A percentile compares a stretch with the other conserved stretches of the same genome.
These are phyloP conservation scores for Adansonia digitata DNA, from an alignment of 345 rosid genomes.

Conservation along the genomic window DNA sequence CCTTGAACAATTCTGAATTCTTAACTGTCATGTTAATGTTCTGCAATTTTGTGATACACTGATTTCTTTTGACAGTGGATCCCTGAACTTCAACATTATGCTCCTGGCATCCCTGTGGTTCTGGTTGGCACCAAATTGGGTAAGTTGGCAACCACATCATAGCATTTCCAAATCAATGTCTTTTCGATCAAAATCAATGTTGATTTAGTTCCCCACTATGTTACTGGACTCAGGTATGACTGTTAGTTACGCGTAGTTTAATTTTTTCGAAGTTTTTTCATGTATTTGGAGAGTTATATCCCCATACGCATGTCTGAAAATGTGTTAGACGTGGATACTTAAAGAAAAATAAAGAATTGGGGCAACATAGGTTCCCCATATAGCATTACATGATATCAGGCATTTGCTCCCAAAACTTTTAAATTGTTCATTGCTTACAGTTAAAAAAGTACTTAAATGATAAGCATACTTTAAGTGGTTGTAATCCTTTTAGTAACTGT, in stretches of 20 bases:
- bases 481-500: background rate
- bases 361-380: too few relatives aligned
- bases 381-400: too few relatives aligned
- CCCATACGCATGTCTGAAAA: too few relatives aligned
- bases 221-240: background rate
- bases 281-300: too few relatives aligned
- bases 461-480: background rate
- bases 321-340: too few relatives aligned
- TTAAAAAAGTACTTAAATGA: background rate
- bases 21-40: background rate
- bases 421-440: too few relatives aligned
- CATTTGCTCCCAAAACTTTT: too few relatives aligned
- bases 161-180: background rate
- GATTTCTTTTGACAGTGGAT: constrained; percentile 73
- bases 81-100: constrained; percentile 77
- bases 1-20: background rate
- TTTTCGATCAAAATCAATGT: background rate
- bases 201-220: background rate
- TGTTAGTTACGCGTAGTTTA: too few relatives aligned
- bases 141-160: background rate
- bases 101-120: background rate
- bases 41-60: constrained; percentile 18
- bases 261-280: too few relatives aligned
- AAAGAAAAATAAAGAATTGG: too few relatives aligned
- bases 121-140: too few relatives aligned